Evolutionary conservation across 305 asterid genomes (phyloP), one percentile per base, ranked within the genome.

Genomic region (Fraxinus velutina): DNA sequence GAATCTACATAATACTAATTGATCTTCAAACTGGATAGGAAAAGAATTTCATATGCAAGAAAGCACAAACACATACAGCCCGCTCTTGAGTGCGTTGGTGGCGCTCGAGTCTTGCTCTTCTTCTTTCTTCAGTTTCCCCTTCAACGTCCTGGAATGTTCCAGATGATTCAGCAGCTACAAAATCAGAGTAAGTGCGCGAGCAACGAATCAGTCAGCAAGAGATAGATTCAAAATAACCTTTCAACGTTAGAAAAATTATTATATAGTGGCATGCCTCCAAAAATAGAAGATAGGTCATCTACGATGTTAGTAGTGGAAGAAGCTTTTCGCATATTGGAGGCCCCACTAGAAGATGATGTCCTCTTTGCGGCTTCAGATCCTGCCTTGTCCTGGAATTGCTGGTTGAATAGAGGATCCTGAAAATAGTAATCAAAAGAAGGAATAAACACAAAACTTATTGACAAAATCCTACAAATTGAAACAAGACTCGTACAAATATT

Each of bases 21-120:
- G 84, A 75, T 60, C 68, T 74, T 30, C 70, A 80, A 73, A 74
- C 76, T 21, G 71, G 30, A 32, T 42, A 76, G 57, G 73, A 79
- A 78, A 64, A 82, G 75, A 80, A 34, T 33, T 81, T 64, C 77
- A 30, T 44, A 39, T 47, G 79, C 72, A 19, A 76, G 50, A 85
- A 55, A 55, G 84, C 39, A 79, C 86, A 73, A 86, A 88, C 87
- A 78, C 92, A 82, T 92, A 96, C 99, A 39, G 98, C 97, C 73
- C 99, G 93, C 89, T 96, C 97, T 85, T 92, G 98, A 80, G 98
- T 93, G 78, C 98, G 98, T 81, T 93, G 98, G 72, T 93, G 91
- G 74, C 98, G 97, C 0, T 96, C 99, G 87, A 90, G 72, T 86
- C 99, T 91, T 74, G 98, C 97, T 87, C 93, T 89, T 89, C 98